Conservation (phyloP, 148 eudicot species). For the Rhododendron mucronatum region DNA sequence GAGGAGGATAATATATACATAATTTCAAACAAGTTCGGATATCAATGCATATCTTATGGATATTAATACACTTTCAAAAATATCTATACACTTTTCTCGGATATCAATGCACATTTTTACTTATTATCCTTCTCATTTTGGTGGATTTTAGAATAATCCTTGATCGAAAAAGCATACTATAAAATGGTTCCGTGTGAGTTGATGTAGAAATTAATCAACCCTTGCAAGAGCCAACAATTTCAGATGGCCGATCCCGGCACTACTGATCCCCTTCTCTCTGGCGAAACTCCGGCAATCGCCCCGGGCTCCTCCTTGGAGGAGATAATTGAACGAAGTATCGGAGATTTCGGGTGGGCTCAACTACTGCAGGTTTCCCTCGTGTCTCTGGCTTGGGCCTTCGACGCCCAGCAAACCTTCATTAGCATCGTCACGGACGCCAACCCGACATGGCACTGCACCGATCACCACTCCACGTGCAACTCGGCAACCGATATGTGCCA, state of each 20-base stretch:
- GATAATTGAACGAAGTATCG: conserved; percentile 46
- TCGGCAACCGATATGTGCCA: conserved; percentile 21
- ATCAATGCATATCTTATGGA: too few species aligned
- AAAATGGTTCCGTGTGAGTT: not conserved
- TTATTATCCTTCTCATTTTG: too few species aligned
- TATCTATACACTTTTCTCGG: too few species aligned
- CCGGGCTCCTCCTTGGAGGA: conserved; percentile 24
- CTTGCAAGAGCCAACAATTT: not conserved
- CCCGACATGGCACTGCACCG: conserved; percentile 50
- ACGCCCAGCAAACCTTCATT: conserved; percentile 74
- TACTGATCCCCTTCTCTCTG: not conserved
- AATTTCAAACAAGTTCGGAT: too few species aligned
- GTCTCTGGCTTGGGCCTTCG: conserved; percentile 63
- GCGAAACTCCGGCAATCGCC: not conserved
- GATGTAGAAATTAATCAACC: not conserved
- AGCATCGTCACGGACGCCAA: conserved; percentile 59
- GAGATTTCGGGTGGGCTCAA: conserved; percentile 55
- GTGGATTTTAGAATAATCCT: too few species aligned
- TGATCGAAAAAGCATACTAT: not conserved
- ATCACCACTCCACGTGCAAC: conserved; percentile 2
- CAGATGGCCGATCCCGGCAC: not conserved
- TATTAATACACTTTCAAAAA: too few species aligned
- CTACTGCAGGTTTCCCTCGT: conserved; percentile 43
- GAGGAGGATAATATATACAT: too few species aligned
- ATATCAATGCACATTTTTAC: too few species aligned